Percentiles rank a stretch among this genome's conserved stretches.
phyloP scores from a whole-genome alignment of 352 stramenopile genomes.

The Globisporangium alternatum region DNA sequence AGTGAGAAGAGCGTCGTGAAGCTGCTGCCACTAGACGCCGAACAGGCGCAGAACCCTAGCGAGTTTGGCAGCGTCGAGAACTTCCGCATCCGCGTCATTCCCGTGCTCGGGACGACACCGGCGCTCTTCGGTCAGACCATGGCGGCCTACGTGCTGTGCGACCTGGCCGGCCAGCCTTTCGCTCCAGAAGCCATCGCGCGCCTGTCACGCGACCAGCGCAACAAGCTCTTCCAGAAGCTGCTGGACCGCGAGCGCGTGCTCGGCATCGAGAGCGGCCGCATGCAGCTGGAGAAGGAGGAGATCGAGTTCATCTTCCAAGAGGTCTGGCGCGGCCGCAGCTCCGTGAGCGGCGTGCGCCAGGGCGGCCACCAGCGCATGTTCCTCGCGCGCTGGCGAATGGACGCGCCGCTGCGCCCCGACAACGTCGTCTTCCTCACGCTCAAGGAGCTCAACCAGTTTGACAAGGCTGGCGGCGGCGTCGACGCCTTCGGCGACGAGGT shows the following conservation, averaged over 20 bases:
- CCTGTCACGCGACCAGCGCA: constrained; percentile 79
- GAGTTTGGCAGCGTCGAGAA: constrained; percentile 96
- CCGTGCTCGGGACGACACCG: constrained; percentile 93
- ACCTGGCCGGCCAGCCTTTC: constrained; percentile 91
- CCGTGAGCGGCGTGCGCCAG: constrained; percentile 65
- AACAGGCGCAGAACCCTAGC: constrained; percentile 83
- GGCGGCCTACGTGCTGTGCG: constrained; percentile 92
- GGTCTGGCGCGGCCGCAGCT: constrained; percentile 77
- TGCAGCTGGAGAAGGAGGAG: constrained; percentile 82
- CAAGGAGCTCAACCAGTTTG: constrained; percentile 64
- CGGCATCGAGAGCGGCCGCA: constrained; percentile 52
- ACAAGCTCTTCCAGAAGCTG: constrained; percentile 83
- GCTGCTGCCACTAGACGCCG: constrained; percentile 92
- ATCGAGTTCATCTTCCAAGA: constrained; percentile 88
- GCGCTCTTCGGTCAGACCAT: constrained; percentile 98
- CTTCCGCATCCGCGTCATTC: constrained; percentile 95
- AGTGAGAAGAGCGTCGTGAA: constrained; percentile 97
- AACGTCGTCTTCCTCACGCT: constrained; percentile 88
- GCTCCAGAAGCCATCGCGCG: constrained; percentile 59
- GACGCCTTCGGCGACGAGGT: constrained; percentile 68
- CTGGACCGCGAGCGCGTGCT: constrained; percentile 70
- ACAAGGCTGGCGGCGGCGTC: constrained; percentile 41
- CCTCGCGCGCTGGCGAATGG: constrained; percentile 78
- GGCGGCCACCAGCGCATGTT: constrained; percentile 77
- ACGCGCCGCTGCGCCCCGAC: constrained; percentile 65